Evolutionary conservation across 768 basidiomycete genomes (phyloP), one percentile per base, ranked within the genome.

Genomic region (Strobilomyces dryophilus): DNA sequence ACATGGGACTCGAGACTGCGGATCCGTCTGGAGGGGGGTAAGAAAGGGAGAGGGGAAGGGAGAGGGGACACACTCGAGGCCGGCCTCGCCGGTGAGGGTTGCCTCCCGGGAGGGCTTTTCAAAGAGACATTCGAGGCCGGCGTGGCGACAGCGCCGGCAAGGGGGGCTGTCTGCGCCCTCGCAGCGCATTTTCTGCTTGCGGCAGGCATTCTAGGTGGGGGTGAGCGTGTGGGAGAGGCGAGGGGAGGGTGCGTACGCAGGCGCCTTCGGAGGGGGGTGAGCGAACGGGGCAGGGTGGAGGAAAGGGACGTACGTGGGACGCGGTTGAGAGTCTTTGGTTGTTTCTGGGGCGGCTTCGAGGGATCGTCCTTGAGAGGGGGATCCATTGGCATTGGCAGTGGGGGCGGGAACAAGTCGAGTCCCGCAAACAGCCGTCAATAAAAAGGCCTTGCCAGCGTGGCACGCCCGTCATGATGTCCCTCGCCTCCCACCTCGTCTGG

Each of bases 161-260:
- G 95, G 95, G 24, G 95, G 94, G 63, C 91, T 93, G 68, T 97
- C 95, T 15, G 93, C 95, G 2, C 92, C 93, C 69, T 95, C 92
- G 66, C 94, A 98, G 61, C 93, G 79, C 95, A 97, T 97, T 75
- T 97, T 97, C 77, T 95, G 93, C 65, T 92, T 90, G 61, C 94
- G 78, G 71, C 94, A 95, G 17, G 92, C 90, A 83, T 95, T 95
- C 92, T 94, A 67, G 39, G 39, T 48, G 40, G 41, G 44, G 49
- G 57, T 69, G 60, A 64, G 56, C 54, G 8, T 1, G 40, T 2
- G 50, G 44, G 53, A 29, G 45, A 53, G 46, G 60, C 61, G 21
- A 54, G 51, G 49, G 8, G 46, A 48, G 18, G 49, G 20, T 5
- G 76, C 82, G 71, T 70, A 92, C 90, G 63, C 90, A 92, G 51